Evolutionary conservation across 257 asterid genomes (phyloP).

Genomic region (Solanum etuberosum): DNA sequence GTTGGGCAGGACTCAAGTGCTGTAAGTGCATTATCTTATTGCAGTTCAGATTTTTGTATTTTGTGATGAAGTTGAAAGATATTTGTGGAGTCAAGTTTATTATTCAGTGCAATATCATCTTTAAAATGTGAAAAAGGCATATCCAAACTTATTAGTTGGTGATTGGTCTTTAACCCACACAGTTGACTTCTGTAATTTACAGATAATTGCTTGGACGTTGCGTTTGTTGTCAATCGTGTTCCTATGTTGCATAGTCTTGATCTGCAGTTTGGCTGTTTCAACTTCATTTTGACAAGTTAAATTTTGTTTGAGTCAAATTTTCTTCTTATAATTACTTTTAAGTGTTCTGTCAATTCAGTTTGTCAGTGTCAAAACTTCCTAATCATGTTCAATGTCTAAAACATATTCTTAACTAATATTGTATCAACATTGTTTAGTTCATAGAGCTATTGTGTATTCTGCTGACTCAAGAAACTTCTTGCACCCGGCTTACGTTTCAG

Average conservation of each 20-base stretch:
- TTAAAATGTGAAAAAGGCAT: not conserved
- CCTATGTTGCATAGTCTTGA: not conserved
- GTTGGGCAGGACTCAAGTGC: conserved; percentile 95
- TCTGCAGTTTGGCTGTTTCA: not conserved
- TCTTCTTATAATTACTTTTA: not conserved
- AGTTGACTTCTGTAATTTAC: not conserved
- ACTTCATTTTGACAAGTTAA: not conserved
- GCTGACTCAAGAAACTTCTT: not conserved
- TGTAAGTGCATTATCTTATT: conserved; percentile 32
- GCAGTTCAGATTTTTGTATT: not conserved
- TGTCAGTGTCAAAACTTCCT: not conserved
- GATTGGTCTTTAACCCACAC: not conserved
- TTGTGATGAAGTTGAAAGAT: not conserved
- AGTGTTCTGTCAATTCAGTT: not conserved
- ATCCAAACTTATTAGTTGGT: not conserved
- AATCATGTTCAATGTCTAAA: not conserved
- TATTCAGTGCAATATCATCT: not conserved
- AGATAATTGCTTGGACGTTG: not conserved
- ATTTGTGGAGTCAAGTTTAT: not conserved
- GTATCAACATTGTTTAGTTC: not conserved
- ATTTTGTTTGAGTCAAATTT: not conserved
- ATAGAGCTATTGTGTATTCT: not conserved
- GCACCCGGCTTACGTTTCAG: conserved; percentile 13
- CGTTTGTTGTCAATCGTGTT: not conserved
- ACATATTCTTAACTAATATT: not conserved